Conservation (phyloP, 345 rosid species). For the Rhizophora mangle region DNA sequence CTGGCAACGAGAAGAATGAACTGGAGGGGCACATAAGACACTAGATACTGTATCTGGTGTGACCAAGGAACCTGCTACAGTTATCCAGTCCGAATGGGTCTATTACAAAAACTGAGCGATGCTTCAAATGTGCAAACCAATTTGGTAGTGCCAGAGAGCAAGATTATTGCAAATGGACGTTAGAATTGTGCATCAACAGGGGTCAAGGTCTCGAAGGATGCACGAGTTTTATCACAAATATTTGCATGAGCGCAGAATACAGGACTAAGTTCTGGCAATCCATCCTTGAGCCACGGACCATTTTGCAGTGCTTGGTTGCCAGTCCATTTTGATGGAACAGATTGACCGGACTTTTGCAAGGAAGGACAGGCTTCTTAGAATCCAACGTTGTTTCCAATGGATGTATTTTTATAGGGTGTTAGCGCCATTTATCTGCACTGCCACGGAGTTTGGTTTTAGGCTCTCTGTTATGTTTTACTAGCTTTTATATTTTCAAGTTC, state of each 20-base stretch:
- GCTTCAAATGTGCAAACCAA: background rate
- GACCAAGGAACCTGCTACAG: conserved; percentile 29
- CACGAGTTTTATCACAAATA: background rate
- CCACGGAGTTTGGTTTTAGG: too few relatives aligned
- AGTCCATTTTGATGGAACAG: conserved; percentile 2
- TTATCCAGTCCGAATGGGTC: conserved; percentile 30
- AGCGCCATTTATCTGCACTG: too few relatives aligned
- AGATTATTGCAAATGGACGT: conserved; percentile 3
- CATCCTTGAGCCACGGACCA: background rate
- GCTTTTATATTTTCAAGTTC: too few relatives aligned
- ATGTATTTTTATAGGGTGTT: too few relatives aligned
- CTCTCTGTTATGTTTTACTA: too few relatives aligned
- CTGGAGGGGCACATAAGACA: conserved; percentile 14
- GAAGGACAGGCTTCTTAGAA: too few relatives aligned
- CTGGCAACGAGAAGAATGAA: conserved; percentile 32
- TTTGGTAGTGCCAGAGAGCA: conserved; percentile 1
- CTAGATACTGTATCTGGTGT: conserved; percentile 25
- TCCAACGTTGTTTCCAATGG: too few relatives aligned
- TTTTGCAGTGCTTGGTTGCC: background rate
- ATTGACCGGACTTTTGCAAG: too few relatives aligned
- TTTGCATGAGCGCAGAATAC: background rate
- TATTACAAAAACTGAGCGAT: conserved; percentile 22
- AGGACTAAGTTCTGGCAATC: background rate
- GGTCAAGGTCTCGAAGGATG: background rate
- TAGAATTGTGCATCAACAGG: background rate